These are phyloP conservation scores for Fusarium nisikadoi DNA, from an alignment of 2,329 filamentous ascomycete genomes.

Conservation along the genomic window DNA sequence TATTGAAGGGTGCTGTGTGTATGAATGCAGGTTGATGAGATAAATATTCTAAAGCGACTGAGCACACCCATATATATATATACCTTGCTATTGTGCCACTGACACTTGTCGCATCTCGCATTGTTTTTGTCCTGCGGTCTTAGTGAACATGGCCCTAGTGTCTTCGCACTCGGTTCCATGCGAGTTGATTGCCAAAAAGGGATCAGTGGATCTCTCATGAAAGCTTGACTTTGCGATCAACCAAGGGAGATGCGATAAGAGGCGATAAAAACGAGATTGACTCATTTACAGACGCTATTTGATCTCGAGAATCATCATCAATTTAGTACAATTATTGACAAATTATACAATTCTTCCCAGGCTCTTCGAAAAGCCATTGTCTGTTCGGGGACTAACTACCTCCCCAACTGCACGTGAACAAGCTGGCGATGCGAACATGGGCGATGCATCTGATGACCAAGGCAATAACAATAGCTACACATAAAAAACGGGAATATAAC, in stretches of 20 bases:
- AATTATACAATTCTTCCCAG: rapidly evolving
- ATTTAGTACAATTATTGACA: rapidly evolving
- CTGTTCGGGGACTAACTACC: rapidly evolving
- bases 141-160: background rate
- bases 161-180: constrained; percentile 16
- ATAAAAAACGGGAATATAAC: rapidly evolving
- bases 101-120: background rate
- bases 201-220: background rate
- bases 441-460: background rate
- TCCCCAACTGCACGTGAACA: no score
- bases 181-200: background rate
- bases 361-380: rapidly evolving
- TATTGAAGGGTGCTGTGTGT: background rate
- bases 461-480: no score
- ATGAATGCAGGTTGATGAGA: background rate
- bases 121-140: background rate
- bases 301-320: rapidly evolving
- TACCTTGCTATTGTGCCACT: background rate
- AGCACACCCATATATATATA: background rate
- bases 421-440: no score
- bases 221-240: background rate
- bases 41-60: background rate
- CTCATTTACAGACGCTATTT: rapidly evolving
- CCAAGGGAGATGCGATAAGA: background rate
- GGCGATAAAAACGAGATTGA: background rate